Conservation (phyloP, 371 early-diverging fungal species). For the Mortierella sp. region DNA sequence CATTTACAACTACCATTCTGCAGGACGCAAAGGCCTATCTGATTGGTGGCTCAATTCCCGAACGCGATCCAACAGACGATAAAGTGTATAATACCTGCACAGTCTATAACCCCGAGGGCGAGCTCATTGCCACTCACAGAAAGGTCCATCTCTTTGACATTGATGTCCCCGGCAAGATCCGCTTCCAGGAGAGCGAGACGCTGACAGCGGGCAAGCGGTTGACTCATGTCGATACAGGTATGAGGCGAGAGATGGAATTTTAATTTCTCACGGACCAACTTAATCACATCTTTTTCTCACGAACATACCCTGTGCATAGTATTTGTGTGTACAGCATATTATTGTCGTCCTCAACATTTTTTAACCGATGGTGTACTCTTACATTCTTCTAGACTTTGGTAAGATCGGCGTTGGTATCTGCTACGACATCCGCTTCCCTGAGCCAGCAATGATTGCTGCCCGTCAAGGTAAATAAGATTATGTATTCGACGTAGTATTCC, state of each 20-base stretch:
- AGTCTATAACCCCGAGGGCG: conserved; percentile 84
- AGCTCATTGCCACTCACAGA: conserved; percentile 72
- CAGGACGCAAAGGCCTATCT: conserved; percentile 83
- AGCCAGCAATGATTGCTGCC: conserved; percentile 94
- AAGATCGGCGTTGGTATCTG: conserved; percentile 95
- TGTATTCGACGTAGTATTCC: no score
- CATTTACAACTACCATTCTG: background rate
- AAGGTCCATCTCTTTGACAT: conserved; percentile 97
- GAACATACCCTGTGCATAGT: conserved; percentile 3
- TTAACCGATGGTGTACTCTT: background rate
- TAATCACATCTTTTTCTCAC: conserved; percentile 5
- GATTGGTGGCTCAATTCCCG: conserved; percentile 94
- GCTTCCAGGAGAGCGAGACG: conserved; percentile 92
- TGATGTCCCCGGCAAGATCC: conserved; percentile 92
- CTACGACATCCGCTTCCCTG: conserved; percentile 96
- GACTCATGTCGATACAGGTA: conserved; percentile 85
- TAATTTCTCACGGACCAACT: conserved; percentile 8
- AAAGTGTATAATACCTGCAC: conserved; percentile 93
- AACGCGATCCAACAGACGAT: conserved; percentile 65
- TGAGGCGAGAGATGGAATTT: conserved; percentile 1
- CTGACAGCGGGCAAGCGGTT: conserved; percentile 79
- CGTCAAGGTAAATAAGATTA: conserved; percentile 63
- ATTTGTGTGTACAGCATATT: background rate
- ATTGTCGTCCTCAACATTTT: background rate
- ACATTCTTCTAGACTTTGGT: conserved; percentile 70